Evolutionary conservation across 2,329 filamentous ascomycete species (phyloP).

Genomic region (Epichloe aotearoae): DNA sequence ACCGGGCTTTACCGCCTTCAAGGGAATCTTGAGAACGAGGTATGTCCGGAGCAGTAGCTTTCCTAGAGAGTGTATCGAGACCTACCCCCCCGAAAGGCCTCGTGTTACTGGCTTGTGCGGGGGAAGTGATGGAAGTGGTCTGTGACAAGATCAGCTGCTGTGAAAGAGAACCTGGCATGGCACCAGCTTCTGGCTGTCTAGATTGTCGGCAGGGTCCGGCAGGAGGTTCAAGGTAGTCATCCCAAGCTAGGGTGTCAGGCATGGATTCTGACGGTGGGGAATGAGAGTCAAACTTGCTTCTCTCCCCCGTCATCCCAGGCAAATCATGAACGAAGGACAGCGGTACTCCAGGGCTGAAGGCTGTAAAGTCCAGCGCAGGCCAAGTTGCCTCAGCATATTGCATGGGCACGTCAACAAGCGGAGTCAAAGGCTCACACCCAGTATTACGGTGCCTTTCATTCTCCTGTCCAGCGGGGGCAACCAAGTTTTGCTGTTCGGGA

Average conservation of each 20-base stretch:
- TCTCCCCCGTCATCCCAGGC: constrained; percentile 13
- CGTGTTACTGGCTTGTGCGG: constrained; percentile 35
- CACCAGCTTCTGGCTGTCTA: constrained; percentile 7
- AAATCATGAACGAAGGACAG: constrained; percentile 24
- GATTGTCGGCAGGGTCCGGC: constrained; percentile 10
- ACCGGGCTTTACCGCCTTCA: constrained; percentile 8
- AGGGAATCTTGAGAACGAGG: constrained; percentile 20
- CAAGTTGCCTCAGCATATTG: constrained; percentile 23
- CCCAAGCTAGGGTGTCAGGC: constrained; percentile 44
- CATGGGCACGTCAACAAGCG: constrained; percentile 34
- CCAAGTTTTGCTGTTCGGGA: constrained; percentile 12
- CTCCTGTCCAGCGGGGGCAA: constrained; percentile 29
- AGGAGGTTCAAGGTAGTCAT: constrained; percentile 27
- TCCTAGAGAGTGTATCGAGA: constrained; percentile 31
- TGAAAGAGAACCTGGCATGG: constrained; percentile 32
- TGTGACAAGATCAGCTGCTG: constrained; percentile 40
- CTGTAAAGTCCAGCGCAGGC: constrained; percentile 27
- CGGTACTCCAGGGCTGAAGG: constrained; percentile 17
- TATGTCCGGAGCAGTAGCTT: constrained; percentile 11
- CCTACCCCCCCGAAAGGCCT: constrained; percentile 45
- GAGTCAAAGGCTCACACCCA: constrained; percentile 38
- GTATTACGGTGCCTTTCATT: constrained; percentile 34
- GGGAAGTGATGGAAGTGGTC: constrained; percentile 38
- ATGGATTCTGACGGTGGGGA: constrained; percentile 27
- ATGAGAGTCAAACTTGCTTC: constrained; percentile 13